A percentile compares a stretch with the other conserved stretches of the same genome.
These are phyloP conservation scores for Fusarium hainanense DNA, from an alignment of 2,329 filamentous ascomycete species.

Conservation along the genomic window DNA sequence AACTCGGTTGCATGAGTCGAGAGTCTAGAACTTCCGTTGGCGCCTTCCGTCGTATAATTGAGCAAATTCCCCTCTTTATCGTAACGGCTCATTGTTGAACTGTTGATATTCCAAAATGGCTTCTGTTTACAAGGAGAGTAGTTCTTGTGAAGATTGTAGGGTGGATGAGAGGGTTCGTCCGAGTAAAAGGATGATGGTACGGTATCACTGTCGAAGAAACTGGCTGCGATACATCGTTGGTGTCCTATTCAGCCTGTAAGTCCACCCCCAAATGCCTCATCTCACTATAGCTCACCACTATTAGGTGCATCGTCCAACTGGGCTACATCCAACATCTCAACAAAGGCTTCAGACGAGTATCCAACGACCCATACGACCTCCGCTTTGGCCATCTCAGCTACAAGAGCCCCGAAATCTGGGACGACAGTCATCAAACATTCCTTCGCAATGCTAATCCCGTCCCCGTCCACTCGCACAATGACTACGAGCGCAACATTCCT, in stretches of 20 bases:
- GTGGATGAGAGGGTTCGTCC: neutral
- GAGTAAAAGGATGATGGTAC: neutral
- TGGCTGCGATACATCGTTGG: conserved; percentile 4
- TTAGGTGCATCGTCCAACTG: conserved; percentile 8
- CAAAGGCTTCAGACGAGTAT: neutral
- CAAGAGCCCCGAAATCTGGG: conserved; percentile 21
- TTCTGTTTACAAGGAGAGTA: neutral
- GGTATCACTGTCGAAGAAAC: neutral
- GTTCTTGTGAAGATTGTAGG: neutral
- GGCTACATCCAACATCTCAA: conserved; percentile 1
- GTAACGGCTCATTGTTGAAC: neutral
- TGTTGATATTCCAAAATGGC: neutral
- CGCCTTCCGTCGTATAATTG: neutral
- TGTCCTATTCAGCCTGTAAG: conserved; percentile 2
- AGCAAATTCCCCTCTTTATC: neutral
- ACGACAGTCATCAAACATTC: conserved; percentile 16
- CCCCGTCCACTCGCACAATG: conserved; percentile 20
- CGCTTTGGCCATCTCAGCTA: conserved; percentile 10
- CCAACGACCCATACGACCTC: conserved; percentile 26
- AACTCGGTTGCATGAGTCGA: neutral
- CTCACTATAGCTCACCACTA: neutral
- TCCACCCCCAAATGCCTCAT: neutral
- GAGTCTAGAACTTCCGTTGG: neutral
- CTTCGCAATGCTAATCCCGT: conserved; percentile 10
- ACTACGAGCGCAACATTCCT: conserved; percentile 18